phyloP scores from a whole-genome alignment of 1,284 basidiomycete genomes.

The Paramarasmius palmivorus region DNA sequence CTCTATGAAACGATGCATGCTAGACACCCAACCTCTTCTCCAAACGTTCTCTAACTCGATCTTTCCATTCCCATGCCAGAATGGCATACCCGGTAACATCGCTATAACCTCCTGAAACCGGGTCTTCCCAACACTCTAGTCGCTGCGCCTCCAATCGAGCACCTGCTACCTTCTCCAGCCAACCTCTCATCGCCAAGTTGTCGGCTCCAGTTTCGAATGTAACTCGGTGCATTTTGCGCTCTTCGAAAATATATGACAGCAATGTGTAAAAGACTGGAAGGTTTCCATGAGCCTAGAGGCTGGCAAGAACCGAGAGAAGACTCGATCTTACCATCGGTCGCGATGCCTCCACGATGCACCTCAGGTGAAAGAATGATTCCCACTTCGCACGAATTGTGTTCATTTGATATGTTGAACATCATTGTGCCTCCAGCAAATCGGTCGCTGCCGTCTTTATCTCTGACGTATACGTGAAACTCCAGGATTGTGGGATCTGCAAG shows the following conservation, averaged over 20 bases:
- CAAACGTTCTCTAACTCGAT: constrained; percentile 10
- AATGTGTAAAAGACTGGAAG: constrained; percentile 11
- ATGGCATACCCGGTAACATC: constrained; percentile 16
- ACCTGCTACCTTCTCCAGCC: constrained; percentile 15
- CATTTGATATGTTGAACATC: constrained; percentile 17
- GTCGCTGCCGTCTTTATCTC: constrained; percentile 19
- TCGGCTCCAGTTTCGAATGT: constrained; percentile 12
- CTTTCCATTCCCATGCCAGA: constrained; percentile 16
- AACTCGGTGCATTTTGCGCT: constrained; percentile 7
- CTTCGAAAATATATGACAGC: constrained; percentile 11
- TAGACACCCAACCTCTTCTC: constrained; percentile 11
- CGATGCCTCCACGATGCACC: constrained; percentile 9
- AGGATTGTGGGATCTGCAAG: constrained; percentile 30
- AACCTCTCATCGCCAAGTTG: constrained; percentile 15
- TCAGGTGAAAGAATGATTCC: constrained; percentile 11
- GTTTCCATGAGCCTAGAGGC: neutral
- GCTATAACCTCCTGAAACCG: constrained; percentile 5
- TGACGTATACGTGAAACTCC: constrained; percentile 27
- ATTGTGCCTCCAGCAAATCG: constrained; percentile 14
- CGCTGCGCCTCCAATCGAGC: constrained; percentile 10
- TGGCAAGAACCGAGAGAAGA: neutral
- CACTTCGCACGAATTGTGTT: constrained; percentile 8
- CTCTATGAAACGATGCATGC: neutral
- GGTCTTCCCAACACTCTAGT: constrained; percentile 13
- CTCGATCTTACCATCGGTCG: constrained; percentile 6